Percentiles rank a stretch among this genome's conserved stretches.
Evolutionary conservation across 495 filamentous ascomycete species (phyloP).

Genomic region (Glonium stellatum): DNA sequence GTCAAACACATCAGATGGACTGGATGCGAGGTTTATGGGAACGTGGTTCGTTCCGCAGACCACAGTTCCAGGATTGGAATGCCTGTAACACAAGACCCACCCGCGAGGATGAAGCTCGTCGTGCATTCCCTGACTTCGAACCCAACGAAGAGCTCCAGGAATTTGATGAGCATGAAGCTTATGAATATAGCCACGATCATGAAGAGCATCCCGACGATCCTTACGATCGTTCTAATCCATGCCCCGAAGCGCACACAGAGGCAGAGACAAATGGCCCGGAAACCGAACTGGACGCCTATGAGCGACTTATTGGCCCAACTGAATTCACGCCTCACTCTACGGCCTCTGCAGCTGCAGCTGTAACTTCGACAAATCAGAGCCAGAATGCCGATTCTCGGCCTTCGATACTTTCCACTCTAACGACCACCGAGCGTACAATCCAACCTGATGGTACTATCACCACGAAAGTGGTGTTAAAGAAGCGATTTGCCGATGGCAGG

Average conservation of each 20-base stretch:
- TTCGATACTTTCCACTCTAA: constrained; percentile 50
- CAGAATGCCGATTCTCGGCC: constrained; percentile 2
- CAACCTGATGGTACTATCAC: constrained; percentile 55
- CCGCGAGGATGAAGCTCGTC: neutral
- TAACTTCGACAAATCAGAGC: neutral
- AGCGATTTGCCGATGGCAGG: constrained; percentile 56
- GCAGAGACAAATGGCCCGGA: constrained; percentile 4
- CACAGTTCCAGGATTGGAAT: neutral
- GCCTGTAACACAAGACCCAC: neutral
- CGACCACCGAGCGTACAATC: constrained; percentile 48
- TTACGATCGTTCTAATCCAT: constrained; percentile 15
- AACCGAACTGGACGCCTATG: constrained; percentile 27
- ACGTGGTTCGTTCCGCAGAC: neutral
- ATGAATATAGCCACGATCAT: constrained; percentile 25
- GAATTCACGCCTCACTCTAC: constrained; percentile 1
- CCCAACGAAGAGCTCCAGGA: constrained; percentile 1
- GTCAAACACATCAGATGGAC: neutral
- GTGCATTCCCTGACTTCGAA: constrained; percentile 7
- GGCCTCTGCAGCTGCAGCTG: constrained; percentile 9
- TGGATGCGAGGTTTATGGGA: constrained; percentile 4
- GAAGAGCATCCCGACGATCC: constrained; percentile 23
- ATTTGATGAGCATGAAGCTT: constrained; percentile 14
- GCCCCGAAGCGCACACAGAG: neutral
- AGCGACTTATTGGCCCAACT: constrained; percentile 16
- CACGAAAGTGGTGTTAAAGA: constrained; percentile 54